phyloP scores from a whole-genome alignment of 257 asterid genomes.

The Plantago ovata region DNA sequence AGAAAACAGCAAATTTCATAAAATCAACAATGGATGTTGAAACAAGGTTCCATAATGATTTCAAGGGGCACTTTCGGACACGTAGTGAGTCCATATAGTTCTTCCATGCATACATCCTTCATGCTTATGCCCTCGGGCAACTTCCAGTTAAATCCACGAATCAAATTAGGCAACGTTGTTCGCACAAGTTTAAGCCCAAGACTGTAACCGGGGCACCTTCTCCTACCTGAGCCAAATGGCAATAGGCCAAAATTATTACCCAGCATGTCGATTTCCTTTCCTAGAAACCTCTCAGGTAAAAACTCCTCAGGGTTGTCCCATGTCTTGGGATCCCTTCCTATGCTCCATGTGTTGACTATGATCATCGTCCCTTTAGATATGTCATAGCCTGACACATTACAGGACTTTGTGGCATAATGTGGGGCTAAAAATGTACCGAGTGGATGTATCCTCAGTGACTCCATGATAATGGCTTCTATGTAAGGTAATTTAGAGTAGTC shows the following conservation, averaged over 20 bases:
- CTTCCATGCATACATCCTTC: constrained; percentile 26
- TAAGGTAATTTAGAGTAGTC: constrained; percentile 32
- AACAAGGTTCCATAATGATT: constrained; percentile 24
- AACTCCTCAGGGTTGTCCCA: constrained; percentile 19
- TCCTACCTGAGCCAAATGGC: constrained; percentile 24
- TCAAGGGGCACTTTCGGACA: constrained; percentile 22
- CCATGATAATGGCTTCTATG: constrained; percentile 33
- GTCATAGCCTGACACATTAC: constrained; percentile 25
- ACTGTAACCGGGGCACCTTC: constrained; percentile 22
- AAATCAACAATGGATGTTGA: neutral
- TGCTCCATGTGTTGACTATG: constrained; percentile 28
- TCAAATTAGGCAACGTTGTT: constrained; percentile 22
- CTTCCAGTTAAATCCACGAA: constrained; percentile 30
- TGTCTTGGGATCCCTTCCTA: constrained; percentile 20
- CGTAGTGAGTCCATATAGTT: constrained; percentile 16
- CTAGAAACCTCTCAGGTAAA: constrained; percentile 22
- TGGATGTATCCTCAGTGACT: constrained; percentile 35
- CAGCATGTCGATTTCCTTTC: constrained; percentile 11
- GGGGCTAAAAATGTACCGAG: constrained; percentile 24
- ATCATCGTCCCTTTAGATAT: constrained; percentile 23
- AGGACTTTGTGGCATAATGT: constrained; percentile 24
- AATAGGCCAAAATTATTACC: constrained; percentile 21
- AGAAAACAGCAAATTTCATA: too few relatives aligned
- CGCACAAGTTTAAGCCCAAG: constrained; percentile 23
- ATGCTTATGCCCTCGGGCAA: constrained; percentile 19